A percentile compares a stretch with the other conserved stretches of the same genome.
Evolutionary conservation across 2,329 filamentous ascomycete species (phyloP).

Genomic region (Orbilia oligospora): DNA sequence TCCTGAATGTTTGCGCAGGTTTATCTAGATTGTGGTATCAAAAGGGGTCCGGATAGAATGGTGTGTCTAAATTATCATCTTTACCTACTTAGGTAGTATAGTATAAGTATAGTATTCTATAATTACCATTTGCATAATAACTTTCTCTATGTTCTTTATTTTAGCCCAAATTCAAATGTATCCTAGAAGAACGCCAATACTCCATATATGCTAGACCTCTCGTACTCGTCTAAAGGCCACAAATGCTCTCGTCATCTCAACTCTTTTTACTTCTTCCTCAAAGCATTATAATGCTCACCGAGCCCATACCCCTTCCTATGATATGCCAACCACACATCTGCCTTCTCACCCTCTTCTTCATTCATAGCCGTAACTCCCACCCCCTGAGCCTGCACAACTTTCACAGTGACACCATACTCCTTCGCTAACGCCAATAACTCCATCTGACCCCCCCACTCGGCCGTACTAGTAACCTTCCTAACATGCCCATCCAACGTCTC

Average conservation of each 20-base stretch:
- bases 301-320: conserved; percentile 94
- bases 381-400: conserved; percentile 86
- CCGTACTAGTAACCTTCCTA: conserved; percentile 83
- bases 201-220: conserved; percentile 19
- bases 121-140: conserved; percentile 3
- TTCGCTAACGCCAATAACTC: conserved; percentile 88
- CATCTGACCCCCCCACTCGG: conserved; percentile 95
- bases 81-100: background rate
- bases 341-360: conserved; percentile 67
- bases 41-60: conserved; percentile 1
- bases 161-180: background rate
- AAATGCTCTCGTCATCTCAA: background rate
- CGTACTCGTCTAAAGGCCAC: background rate
- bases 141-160: conserved; percentile 39
- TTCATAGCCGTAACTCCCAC: conserved; percentile 80
- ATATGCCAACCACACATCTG: conserved; percentile 87
- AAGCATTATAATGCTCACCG: conserved; percentile 96
- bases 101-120: background rate
- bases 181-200: conserved; percentile 17
- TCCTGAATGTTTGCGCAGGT: conserved; percentile 1
- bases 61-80: conserved; percentile 20
- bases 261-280: conserved; percentile 68
- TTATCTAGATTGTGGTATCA: conserved; percentile 19
- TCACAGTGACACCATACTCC: conserved; percentile 83
- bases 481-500: conserved; percentile 77